Conservation (phyloP, 2,329 filamentous ascomycete genomes). For the Ophiostoma angusticollis region DNA sequence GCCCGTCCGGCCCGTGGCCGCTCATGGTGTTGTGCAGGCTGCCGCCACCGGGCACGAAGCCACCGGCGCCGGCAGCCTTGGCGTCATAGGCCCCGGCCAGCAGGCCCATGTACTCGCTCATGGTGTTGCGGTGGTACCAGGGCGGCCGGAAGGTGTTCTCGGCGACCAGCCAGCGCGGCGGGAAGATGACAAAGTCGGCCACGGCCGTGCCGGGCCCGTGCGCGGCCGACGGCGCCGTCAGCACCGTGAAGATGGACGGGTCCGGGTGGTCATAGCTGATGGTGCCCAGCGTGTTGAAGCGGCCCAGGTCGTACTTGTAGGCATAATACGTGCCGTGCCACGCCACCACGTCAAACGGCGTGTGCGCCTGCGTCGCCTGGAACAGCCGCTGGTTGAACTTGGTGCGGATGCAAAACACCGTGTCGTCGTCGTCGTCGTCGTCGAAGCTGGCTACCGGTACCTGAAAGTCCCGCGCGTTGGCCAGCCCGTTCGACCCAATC, state of each 20-base stretch:
- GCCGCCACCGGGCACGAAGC: constrained; percentile 47
- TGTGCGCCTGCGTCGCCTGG: constrained; percentile 48
- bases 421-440: constrained; percentile 40
- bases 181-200: constrained; percentile 62
- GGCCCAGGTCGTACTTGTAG: constrained; percentile 69
- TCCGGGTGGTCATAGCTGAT: constrained; percentile 69
- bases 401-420: constrained; percentile 37
- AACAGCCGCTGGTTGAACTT: constrained; percentile 60
- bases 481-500: constrained; percentile 62
- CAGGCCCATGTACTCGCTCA: constrained; percentile 52
- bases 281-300: constrained; percentile 62
- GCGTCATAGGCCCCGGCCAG: constrained; percentile 49
- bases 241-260: constrained; percentile 63
- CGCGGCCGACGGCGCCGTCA: constrained; percentile 49
- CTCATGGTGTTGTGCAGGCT: constrained; percentile 60
- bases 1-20: constrained; percentile 49
- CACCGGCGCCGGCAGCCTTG: constrained; percentile 42
- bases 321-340: constrained; percentile 75
- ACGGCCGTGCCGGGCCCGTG: constrained; percentile 46
- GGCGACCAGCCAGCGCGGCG: constrained; percentile 56
- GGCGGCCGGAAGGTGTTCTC: constrained; percentile 60
- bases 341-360: constrained; percentile 65
- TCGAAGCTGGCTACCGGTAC: constrained; percentile 56
- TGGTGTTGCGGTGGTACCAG: constrained; percentile 60
- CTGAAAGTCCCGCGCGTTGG: constrained; percentile 65